phyloP scores from a whole-genome alignment of 441 rosid species.

The Adansonia rubrostipa region DNA sequence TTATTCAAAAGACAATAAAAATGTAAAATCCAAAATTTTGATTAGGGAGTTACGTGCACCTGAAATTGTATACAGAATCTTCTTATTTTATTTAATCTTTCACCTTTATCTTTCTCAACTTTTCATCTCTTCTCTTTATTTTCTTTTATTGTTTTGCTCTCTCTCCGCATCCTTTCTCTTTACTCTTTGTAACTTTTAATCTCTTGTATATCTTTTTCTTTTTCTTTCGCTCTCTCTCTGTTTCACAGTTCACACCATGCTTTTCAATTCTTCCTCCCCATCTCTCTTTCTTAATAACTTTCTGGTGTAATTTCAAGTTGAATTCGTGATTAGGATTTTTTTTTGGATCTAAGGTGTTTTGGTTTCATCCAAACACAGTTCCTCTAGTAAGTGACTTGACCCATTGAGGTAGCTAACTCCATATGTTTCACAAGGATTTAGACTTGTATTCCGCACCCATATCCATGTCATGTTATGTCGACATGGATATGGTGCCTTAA shows the following conservation, averaged over 20 bases:
- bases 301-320: not conserved
- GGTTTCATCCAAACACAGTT: not conserved
- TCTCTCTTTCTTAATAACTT: not conserved
- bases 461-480: not conserved
- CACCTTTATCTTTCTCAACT: no score
- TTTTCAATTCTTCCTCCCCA: not conserved
- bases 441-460: not conserved
- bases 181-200: no score
- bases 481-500: not conserved
- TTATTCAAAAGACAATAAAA: constrained; percentile 8
- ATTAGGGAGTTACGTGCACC: no score
- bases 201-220: no score
- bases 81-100: no score
- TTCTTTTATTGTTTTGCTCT: no score
- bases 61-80: no score
- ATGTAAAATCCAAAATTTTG: not conserved
- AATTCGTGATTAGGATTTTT: not conserved
- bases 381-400: constrained; percentile 4
- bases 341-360: not conserved
- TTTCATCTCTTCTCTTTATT: no score
- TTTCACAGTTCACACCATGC: no score
- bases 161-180: no score
- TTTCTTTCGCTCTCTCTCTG: no score
- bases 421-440: not conserved
- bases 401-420: not conserved